A percentile compares a stretch with the other conserved stretches of the same genome.
Evolutionary conservation across 371 early-diverging fungal genomes (phyloP).

Genomic region (Mucor plumbeus): DNA sequence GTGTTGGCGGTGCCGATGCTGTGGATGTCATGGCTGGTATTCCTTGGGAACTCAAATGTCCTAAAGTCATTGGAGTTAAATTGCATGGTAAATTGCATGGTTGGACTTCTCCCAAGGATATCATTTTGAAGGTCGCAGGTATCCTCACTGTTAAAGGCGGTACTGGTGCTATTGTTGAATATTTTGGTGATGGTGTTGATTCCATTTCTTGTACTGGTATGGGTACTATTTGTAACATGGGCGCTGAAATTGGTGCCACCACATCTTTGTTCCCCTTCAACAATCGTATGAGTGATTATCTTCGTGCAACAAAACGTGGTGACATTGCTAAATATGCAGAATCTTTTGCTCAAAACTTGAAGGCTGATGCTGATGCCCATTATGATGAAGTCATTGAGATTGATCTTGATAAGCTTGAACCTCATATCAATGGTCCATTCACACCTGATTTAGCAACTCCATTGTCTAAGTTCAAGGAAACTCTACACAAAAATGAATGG

Average conservation of each 20-base stretch:
- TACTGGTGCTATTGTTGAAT: constrained; percentile 94
- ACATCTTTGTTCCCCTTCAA: constrained; percentile 96
- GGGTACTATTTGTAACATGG: constrained; percentile 99
- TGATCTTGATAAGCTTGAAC: constrained; percentile 85
- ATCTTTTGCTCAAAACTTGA: constrained; percentile 76
- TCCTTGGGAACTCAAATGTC: constrained; percentile 97
- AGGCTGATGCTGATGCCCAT: constrained; percentile 83
- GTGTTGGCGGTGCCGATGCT: constrained; percentile 97
- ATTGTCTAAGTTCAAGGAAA: constrained; percentile 83
- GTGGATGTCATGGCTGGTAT: constrained; percentile 98
- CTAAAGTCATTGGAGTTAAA: constrained; percentile 90
- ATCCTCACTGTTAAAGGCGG: constrained; percentile 92
- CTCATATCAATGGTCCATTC: constrained; percentile 96
- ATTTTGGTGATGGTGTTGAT: constrained; percentile 94
- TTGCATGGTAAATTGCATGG: constrained; percentile 87
- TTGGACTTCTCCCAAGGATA: constrained; percentile 94
- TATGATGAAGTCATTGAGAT: constrained; percentile 95
- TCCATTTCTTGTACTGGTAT: constrained; percentile 94
- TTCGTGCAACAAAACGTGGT: constrained; percentile 82
- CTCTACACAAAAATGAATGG: constrained; percentile 83
- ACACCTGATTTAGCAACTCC: constrained; percentile 94
- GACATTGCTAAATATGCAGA: constrained; percentile 77
- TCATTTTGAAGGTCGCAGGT: constrained; percentile 92
- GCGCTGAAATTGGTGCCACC: constrained; percentile 96
- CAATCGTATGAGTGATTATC: constrained; percentile 83